phyloP scores from a whole-genome alignment of 768 basidiomycete genomes.

The Cystofilobasidium capitatum region DNA sequence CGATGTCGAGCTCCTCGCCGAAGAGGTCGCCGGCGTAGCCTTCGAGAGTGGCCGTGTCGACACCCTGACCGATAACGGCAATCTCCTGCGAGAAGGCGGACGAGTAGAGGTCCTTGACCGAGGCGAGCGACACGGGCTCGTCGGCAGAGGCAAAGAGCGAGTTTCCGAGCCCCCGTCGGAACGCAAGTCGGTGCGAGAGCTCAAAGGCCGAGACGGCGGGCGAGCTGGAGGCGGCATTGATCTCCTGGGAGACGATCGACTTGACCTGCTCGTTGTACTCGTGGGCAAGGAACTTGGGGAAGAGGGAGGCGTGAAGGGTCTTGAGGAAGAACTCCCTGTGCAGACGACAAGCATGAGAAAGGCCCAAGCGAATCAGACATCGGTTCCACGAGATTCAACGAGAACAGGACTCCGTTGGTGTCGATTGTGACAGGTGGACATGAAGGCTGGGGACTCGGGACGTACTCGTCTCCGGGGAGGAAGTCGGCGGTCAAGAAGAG shows the following conservation, averaged over 20 bases:
- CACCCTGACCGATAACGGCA: slow-evolving; percentile 78
- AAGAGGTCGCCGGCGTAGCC: slow-evolving; percentile 9
- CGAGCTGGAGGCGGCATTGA: slow-evolving; percentile 51
- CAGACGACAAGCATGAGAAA: neutral
- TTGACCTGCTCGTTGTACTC: slow-evolving; percentile 46
- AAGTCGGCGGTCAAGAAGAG: slow-evolving; percentile 91
- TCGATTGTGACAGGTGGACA: too few relatives aligned
- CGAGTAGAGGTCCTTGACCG: slow-evolving; percentile 58
- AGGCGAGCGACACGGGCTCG: slow-evolving; percentile 50
- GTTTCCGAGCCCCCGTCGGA: slow-evolving; percentile 86
- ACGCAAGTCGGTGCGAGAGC: slow-evolving; percentile 77
- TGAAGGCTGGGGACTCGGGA: slow-evolving; percentile 32
- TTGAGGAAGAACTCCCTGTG: slow-evolving; percentile 68
- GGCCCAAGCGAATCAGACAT: neutral
- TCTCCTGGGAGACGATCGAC: slow-evolving; percentile 59
- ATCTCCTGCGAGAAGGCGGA: slow-evolving; percentile 55
- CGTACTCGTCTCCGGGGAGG: slow-evolving; percentile 88
- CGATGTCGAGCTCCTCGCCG: slow-evolving; percentile 19
- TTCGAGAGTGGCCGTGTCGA: slow-evolving; percentile 53
- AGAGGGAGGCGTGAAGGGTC: slow-evolving; percentile 72
- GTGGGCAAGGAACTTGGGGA: slow-evolving; percentile 55
- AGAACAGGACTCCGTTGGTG: too few relatives aligned
- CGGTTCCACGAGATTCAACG: too few relatives aligned
- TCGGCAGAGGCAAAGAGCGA: slow-evolving; percentile 76
- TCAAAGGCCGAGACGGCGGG: slow-evolving; percentile 72